These are phyloP conservation scores for Alternaria gaisen DNA, from an alignment of 2,329 filamentous ascomycete genomes.

Conservation along the genomic window DNA sequence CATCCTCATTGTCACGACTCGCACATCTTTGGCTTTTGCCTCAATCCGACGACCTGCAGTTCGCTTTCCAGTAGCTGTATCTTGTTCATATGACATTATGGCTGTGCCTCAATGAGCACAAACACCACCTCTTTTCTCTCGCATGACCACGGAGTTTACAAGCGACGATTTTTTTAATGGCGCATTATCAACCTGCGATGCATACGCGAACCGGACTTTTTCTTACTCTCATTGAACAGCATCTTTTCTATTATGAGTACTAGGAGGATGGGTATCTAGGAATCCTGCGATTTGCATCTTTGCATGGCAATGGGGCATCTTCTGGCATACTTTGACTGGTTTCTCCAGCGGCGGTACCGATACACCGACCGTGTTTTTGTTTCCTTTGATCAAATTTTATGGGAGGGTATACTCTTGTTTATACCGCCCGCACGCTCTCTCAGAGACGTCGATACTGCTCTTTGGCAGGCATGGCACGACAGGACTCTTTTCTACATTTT, in stretches of 20 bases:
- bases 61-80: slow-evolving; percentile 25
- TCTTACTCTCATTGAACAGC: slow-evolving; percentile 40
- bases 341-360: slow-evolving; percentile 24
- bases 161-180: slow-evolving; percentile 49
- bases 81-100: slow-evolving; percentile 49
- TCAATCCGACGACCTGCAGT: slow-evolving; percentile 33
- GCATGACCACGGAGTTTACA: slow-evolving; percentile 50
- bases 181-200: slow-evolving; percentile 43
- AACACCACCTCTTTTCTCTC: slow-evolving; percentile 35
- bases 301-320: slow-evolving; percentile 21
- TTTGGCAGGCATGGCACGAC: slow-evolving; percentile 14
- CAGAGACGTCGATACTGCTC: slow-evolving; percentile 9
- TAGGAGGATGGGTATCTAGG: slow-evolving; percentile 42
- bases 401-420: slow-evolving; percentile 17
- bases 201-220: slow-evolving; percentile 44
- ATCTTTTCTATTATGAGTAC: slow-evolving; percentile 33
- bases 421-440: slow-evolving; percentile 11
- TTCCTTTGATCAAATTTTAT: slow-evolving; percentile 25
- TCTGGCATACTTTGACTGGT: slow-evolving; percentile 44
- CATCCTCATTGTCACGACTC: slow-evolving; percentile 11
- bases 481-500: slow-evolving; percentile 15
- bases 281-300: slow-evolving; percentile 24
- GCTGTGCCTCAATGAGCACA: slow-evolving; percentile 30
- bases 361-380: slow-evolving; percentile 23
- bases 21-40: slow-evolving; percentile 24